These are phyloP conservation scores for Euryodendron excelsum DNA, from an alignment of 148 eudicot genomes.

Conservation along the genomic window DNA sequence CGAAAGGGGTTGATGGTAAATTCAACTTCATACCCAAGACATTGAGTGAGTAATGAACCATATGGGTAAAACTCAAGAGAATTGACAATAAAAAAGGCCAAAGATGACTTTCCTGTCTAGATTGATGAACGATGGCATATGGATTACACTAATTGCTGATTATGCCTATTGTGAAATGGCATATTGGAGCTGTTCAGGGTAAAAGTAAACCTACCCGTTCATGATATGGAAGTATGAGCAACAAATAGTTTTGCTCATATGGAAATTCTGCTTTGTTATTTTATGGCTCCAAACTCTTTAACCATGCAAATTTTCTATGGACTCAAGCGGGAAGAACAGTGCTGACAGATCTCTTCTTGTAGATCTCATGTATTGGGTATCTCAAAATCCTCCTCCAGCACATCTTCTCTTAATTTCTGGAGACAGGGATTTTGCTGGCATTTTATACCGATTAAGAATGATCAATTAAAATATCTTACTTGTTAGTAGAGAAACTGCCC, in stretches of 20 bases:
- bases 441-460: constrained; percentile 82
- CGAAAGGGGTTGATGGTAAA: too few relatives aligned
- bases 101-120: too few relatives aligned
- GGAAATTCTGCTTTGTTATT: background rate
- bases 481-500: constrained; percentile 49
- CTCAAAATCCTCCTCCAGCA: constrained; percentile 96
- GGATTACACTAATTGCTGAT: too few relatives aligned
- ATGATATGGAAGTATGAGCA: background rate
- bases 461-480: constrained; percentile 91
- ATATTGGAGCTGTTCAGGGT: too few relatives aligned
- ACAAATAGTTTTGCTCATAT: background rate
- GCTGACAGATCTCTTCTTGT: constrained; percentile 87
- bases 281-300: background rate
- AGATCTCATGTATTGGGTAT: constrained; percentile 93
- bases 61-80: too few relatives aligned
- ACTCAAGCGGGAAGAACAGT: constrained; percentile 80
- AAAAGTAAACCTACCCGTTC: too few relatives aligned
- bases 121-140: too few relatives aligned
- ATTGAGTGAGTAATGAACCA: too few relatives aligned
- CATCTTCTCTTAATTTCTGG: constrained; percentile 86
- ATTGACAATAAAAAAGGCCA: too few relatives aligned
- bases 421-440: constrained; percentile 81
- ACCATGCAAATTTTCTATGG: constrained; percentile 8
- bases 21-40: too few relatives aligned
- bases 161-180: too few relatives aligned